phyloP scores from a whole-genome alignment of 345 rosid species.

The Pugionium dolabratum region DNA sequence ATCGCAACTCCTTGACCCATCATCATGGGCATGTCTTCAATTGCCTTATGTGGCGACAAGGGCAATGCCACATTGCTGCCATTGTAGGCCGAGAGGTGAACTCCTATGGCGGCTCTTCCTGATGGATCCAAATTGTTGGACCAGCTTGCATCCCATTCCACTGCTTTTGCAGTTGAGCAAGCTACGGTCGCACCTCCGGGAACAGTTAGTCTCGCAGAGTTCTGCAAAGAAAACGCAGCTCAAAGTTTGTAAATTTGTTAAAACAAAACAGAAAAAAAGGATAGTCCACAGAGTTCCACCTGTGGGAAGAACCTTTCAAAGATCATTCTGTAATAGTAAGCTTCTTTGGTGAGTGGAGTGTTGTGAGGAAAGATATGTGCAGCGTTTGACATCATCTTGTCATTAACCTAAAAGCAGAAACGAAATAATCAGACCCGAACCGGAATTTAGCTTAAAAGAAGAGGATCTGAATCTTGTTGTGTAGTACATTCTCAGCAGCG shows the following conservation, averaged over 20 bases:
- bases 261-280: neutral
- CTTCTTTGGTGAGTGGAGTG: conserved; percentile 85
- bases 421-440: neutral
- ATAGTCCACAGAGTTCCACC: conserved; percentile 22
- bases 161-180: conserved; percentile 86
- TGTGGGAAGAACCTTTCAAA: conserved; percentile 94
- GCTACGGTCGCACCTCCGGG: conserved; percentile 92
- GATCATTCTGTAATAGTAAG: conserved; percentile 83
- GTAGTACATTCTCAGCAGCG: conserved; percentile 61
- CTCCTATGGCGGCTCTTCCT: conserved; percentile 88
- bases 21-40: conserved; percentile 37
- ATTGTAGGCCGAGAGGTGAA: conserved; percentile 69
- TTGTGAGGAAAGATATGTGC: conserved; percentile 70
- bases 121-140: conserved; percentile 92
- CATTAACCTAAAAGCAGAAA: conserved; percentile 56
- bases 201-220: conserved; percentile 79
- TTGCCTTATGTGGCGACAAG: conserved; percentile 40
- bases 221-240: conserved; percentile 40
- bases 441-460: neutral
- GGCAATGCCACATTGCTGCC: conserved; percentile 36
- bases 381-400: conserved; percentile 82
- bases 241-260: too few relatives aligned
- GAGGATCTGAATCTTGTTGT: neutral
- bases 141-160: conserved; percentile 90
- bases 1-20: conserved; percentile 54